Conservation (phyloP, 345 rosid genomes). For the Camelina sativa region DNA sequence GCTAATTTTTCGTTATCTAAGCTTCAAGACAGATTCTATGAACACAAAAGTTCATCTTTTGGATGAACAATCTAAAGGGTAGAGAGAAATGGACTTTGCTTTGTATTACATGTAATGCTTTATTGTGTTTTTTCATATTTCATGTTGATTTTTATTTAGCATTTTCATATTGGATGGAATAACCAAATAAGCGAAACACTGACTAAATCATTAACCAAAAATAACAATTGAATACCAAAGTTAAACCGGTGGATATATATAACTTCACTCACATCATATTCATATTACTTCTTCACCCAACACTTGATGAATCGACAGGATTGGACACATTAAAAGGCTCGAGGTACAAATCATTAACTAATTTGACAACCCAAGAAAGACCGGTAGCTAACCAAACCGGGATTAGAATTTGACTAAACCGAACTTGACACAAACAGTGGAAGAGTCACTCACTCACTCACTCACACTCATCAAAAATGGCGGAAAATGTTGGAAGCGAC, state of each 20-base stretch:
- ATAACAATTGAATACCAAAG: no score
- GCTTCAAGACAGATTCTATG: neutral
- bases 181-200: neutral
- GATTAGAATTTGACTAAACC: neutral
- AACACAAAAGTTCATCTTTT: constrained; percentile 35
- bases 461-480: constrained; percentile 11
- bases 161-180: neutral
- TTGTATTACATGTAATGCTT: constrained; percentile 26
- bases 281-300: no score
- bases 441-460: neutral
- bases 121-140: constrained; percentile 18
- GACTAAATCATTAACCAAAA: no score
- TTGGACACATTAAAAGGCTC: neutral
- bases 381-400: neutral
- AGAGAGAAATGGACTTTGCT: constrained; percentile 24
- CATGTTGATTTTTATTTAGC: neutral
- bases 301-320: neutral
- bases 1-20: no score
- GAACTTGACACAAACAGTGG: neutral
- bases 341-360: neutral
- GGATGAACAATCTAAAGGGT: constrained; percentile 38
- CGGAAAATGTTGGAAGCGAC: constrained; percentile 24
- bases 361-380: constrained; percentile 1
- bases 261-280: no score
- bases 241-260: no score